These are phyloP conservation scores for Cladobotryum protrusum DNA, from an alignment of 2,329 filamentous ascomycete species.

Conservation along the genomic window DNA sequence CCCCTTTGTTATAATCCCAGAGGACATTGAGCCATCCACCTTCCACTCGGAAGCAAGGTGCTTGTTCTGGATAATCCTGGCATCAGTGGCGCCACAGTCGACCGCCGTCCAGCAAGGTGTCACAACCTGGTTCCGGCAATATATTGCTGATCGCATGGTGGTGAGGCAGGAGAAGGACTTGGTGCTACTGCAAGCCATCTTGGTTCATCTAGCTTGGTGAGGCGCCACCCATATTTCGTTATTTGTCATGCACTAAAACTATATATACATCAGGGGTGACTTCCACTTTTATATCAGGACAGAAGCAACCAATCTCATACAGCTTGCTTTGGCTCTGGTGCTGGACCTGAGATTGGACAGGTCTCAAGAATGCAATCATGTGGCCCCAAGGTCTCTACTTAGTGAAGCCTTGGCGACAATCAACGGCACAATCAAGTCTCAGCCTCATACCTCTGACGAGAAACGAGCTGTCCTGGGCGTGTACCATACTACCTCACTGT, in stretches of 20 bases:
- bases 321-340: constrained; percentile 33
- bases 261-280: constrained; percentile 28
- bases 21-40: constrained; percentile 19
- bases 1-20: constrained; percentile 32
- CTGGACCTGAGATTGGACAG: constrained; percentile 33
- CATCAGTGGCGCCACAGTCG: constrained; percentile 26
- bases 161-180: constrained; percentile 29
- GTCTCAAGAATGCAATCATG: constrained; percentile 17
- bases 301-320: constrained; percentile 32
- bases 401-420: constrained; percentile 26
- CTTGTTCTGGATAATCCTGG: constrained; percentile 34
- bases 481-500: constrained; percentile 33
- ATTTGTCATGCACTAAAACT: not conserved
- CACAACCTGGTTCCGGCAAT: constrained; percentile 30
- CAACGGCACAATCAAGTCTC: constrained; percentile 10
- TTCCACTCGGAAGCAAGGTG: constrained; percentile 28
- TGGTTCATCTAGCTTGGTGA: constrained; percentile 33
- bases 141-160: constrained; percentile 32
- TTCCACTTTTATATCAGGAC: constrained; percentile 32
- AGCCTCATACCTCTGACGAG: constrained; percentile 27
- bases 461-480: constrained; percentile 35
- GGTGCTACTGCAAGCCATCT: constrained; percentile 33
- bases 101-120: constrained; percentile 26
- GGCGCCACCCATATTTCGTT: not conserved
- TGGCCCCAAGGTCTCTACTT: constrained; percentile 24